Conservation (phyloP, 352 stramenopile species). For the Pythium oligandrum region DNA sequence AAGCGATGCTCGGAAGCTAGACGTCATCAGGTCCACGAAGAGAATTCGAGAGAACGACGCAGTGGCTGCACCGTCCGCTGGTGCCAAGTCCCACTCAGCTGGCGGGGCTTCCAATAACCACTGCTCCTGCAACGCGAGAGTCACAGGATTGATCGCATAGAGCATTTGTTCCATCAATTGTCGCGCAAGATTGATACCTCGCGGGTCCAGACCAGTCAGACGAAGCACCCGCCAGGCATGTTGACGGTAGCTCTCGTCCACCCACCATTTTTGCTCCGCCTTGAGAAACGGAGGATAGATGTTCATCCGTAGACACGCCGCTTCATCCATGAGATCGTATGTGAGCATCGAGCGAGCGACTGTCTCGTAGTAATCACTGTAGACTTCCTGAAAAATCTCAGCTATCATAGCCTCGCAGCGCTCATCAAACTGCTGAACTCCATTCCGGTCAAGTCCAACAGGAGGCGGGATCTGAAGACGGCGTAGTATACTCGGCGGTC, state of each 20-base stretch:
- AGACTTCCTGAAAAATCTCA: conserved; percentile 72
- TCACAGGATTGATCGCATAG: conserved; percentile 76
- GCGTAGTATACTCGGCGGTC: conserved; percentile 55
- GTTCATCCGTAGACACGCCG: conserved; percentile 57
- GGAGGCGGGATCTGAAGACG: conserved; percentile 68
- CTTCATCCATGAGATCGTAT: conserved; percentile 84
- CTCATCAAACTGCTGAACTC: conserved; percentile 50
- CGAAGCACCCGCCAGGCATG: conserved; percentile 79
- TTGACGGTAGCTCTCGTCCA: conserved; percentile 65
- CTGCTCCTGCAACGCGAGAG: conserved; percentile 84
- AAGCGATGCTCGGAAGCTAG: conserved; percentile 57
- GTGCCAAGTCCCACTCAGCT: conserved; percentile 64
- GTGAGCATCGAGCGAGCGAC: conserved; percentile 79
- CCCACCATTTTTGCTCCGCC: conserved; percentile 85
- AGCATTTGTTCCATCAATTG: conserved; percentile 44
- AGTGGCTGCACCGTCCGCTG: conserved; percentile 14
- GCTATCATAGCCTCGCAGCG: conserved; percentile 65
- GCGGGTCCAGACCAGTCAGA: conserved; percentile 61
- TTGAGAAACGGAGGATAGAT: conserved; percentile 82
- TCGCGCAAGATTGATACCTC: conserved; percentile 34
- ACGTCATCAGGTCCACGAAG: conserved; percentile 76
- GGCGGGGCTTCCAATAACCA: conserved; percentile 76
- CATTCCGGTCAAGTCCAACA: conserved; percentile 30
- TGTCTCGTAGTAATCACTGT: conserved; percentile 72
- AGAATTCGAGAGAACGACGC: conserved; percentile 64